Evolutionary conservation across 1,284 basidiomycete genomes (phyloP), one percentile per base, ranked within the genome.

Genomic region (Serendipita sp.): DNA sequence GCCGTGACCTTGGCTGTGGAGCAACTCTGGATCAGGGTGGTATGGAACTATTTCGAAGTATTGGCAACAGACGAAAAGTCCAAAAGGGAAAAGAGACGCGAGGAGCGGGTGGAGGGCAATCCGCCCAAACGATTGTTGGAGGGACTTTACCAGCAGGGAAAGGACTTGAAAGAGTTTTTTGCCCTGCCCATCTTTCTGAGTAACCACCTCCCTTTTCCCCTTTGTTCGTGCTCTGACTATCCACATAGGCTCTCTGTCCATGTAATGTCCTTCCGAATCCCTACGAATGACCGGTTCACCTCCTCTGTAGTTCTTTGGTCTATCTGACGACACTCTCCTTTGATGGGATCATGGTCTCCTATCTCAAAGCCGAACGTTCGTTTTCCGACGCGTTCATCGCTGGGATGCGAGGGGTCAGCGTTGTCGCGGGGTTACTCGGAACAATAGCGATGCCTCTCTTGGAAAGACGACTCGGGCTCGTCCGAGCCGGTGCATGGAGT

Each of bases 361-460:
- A 75, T 67, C 72, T 80, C 22, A 79, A 80, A 66, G 73, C 74
- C 0, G 72, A 75, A 44, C 65, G 70, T 26, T 13, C 13, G 38
- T 81, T 76, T 65, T 72, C 72, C 12, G 80, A 83, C 65, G 72
- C 77, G 0, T 79, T 82, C 67, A 73, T 83, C 17, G 80, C 81
- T 0, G 79, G 76, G 0, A 81, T 82, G 78, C 72, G 81, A 3
- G 79, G 74, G 2, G 65, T 78, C 1, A 78, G 76, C 64, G 77
- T 78, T 3, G 62, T 74, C 2, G 73, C 76, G 0, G 78, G 79
- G 1, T 71, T 81, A 1, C 61, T 74, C 0, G 80, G 79, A 0
- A 82, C 79, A 0, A 65, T 78, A 22, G 61, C 75, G 0, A 74
- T 49, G 45, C 29, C 45, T 49, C 45, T 22, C 38, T 69, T 79